Conservation (phyloP, 2,329 filamentous ascomycete genomes). For the Talaromyces sp. region DNA sequence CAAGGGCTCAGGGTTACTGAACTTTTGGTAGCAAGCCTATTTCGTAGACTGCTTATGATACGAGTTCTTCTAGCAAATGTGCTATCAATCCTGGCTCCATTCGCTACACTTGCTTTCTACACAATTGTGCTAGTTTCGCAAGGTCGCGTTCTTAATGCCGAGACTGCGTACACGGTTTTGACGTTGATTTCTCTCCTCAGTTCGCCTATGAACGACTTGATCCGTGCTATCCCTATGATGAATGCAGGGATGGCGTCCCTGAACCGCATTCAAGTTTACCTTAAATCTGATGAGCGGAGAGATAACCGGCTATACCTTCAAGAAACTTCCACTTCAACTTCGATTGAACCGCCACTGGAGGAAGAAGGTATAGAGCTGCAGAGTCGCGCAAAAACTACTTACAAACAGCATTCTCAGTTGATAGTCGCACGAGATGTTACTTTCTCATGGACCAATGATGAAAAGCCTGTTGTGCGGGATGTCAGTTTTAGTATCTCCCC, state of each 20-base stretch:
- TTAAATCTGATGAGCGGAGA: constrained; percentile 39
- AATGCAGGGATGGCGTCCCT: constrained; percentile 41
- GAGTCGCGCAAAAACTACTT: constrained; percentile 29
- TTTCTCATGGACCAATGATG: constrained; percentile 64
- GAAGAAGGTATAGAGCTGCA: constrained; percentile 36
- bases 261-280: constrained; percentile 40
- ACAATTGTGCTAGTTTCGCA: constrained; percentile 18
- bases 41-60: constrained; percentile 40
- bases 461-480: constrained; percentile 55
- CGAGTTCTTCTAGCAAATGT: constrained; percentile 37
- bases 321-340: constrained; percentile 38
- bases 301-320: constrained; percentile 52
- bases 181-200: constrained; percentile 28
- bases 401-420: constrained; percentile 31
- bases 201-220: constrained; percentile 23
- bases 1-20: constrained; percentile 42
- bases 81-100: constrained; percentile 34
- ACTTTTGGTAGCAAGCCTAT: constrained; percentile 39
- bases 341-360: constrained; percentile 34
- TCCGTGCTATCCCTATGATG: constrained; percentile 31
- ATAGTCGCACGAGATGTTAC: constrained; percentile 49
- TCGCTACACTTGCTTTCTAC: constrained; percentile 26
- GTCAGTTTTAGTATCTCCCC: constrained; percentile 57
- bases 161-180: constrained; percentile 26
- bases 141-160: constrained; percentile 26